Percentiles rank a stretch among this genome's conserved stretches.
These are phyloP conservation scores for Fusarium stilboides DNA, from an alignment of 2,329 filamentous ascomycete species.

Conservation along the genomic window DNA sequence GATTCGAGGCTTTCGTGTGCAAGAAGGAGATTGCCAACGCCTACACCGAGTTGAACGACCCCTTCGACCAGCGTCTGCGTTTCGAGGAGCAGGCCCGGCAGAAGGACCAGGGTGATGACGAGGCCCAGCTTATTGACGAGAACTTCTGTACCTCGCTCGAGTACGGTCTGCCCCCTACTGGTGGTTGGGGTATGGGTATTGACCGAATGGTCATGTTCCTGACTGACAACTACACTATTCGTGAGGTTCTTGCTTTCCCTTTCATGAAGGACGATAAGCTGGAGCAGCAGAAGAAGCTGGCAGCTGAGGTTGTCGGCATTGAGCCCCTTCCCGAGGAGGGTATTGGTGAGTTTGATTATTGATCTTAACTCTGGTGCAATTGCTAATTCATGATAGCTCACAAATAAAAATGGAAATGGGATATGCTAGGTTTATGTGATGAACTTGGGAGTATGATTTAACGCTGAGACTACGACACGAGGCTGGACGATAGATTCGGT, in stretches of 20 bases:
- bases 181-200: constrained; percentile 96
- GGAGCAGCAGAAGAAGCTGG: constrained; percentile 70
- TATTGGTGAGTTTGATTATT: constrained; percentile 44
- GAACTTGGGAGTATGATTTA: constrained; percentile 26
- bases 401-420: constrained; percentile 40
- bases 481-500: constrained; percentile 15
- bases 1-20: constrained; percentile 93
- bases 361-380: neutral
- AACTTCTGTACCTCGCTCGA: constrained; percentile 93
- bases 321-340: constrained; percentile 49
- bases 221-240: constrained; percentile 93
- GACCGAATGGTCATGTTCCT: constrained; percentile 96
- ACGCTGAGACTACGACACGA: constrained; percentile 48
- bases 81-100: constrained; percentile 93
- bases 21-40: constrained; percentile 90
- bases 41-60: constrained; percentile 94
- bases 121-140: constrained; percentile 96
- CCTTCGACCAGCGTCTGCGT: constrained; percentile 91
- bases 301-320: constrained; percentile 49
- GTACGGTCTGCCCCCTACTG: constrained; percentile 92
- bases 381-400: constrained; percentile 44
- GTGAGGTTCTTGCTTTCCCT: constrained; percentile 96
- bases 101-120: constrained; percentile 97
- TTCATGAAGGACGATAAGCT: constrained; percentile 86
- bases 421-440: constrained; percentile 13